Evolutionary conservation across 805 yeast genomes (phyloP), one percentile per base, ranked within the genome.

Genomic region (Kluyveromyces starmeri): DNA sequence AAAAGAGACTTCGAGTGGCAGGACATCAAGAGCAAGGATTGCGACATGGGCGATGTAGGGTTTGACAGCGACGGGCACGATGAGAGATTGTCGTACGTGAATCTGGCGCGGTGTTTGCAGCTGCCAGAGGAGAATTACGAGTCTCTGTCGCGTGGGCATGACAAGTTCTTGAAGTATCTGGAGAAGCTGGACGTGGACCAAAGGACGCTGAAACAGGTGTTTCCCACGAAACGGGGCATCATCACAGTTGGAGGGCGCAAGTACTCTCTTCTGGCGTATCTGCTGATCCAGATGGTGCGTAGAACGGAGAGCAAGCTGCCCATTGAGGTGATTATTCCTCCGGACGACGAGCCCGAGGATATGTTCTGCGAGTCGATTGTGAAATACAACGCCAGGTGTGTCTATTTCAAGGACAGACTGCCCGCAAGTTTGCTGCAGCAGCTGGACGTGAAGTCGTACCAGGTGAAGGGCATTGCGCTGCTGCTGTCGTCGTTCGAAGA

Each of bases 291-390:
- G 41, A 56, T 64, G 30, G 45, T 85, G 33, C 64, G 95, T 48
- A 71, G 75, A 25, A 62, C 70, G 6, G 85, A 89, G 2, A 74
- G 82, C 3, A 67, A 65, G 10, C 57, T 80, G 23, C 95, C 96
- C 0, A 75, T 86, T 14, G 96, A 86, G 62, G 81, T 86, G 7
- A 69, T 83, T 44, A 73, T 86, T 43, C 94, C 94, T 7, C 68
- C 73, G 24, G 62, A 67, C 14, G 70, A 70, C 20, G 92, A 82
- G 48, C 82, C 74, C 48, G 92, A 83, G 48, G 67, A 73, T 23
- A 81, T 78, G 38, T 66, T 77, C 34, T 85, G 95, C 58, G 74
- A 71, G 15, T 59, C 61, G 7, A 63, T 80, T 2, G 63, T 83
- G 45, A 46, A 52, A 16, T 56, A 78, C n/a, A 70, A 75, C 39